These are phyloP conservation scores for Penicillium lividum DNA, from an alignment of 495 filamentous ascomycete species.

Conservation along the genomic window DNA sequence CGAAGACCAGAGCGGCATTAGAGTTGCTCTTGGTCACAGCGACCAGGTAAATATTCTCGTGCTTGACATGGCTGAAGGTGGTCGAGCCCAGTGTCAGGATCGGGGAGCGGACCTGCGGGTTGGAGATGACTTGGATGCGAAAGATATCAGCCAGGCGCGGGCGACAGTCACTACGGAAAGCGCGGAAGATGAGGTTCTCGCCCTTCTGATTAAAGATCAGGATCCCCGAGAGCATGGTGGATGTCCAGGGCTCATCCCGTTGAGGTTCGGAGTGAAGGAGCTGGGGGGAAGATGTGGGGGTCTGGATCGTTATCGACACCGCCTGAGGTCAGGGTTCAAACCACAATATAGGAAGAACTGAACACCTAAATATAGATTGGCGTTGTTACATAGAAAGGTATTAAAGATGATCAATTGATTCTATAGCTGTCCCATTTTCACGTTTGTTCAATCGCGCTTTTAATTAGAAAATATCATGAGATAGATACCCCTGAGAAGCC, in stretches of 20 bases:
- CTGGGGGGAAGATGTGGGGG: conserved; percentile 27
- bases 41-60: conserved; percentile 98
- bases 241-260: conserved; percentile 17
- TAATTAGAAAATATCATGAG: not conserved
- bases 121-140: conserved; percentile 99
- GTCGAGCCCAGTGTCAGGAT: conserved; percentile 97
- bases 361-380: too few species aligned
- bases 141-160: conserved; percentile 98
- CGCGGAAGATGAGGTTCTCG: conserved; percentile 98
- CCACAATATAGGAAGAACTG: not conserved
- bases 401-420: too few species aligned
- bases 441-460: not conserved
- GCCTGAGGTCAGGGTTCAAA: conserved; percentile 10
- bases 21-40: conserved; percentile 99
- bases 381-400: too few species aligned
- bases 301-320: conserved; percentile 30
- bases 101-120: conserved; percentile 94
- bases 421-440: not conserved
- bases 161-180: conserved; percentile 96
- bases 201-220: conserved; percentile 99
- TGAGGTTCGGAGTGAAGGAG: conserved; percentile 17
- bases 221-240: conserved; percentile 90
- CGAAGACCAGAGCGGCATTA: conserved; percentile 97
- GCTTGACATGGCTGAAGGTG: conserved; percentile 98
- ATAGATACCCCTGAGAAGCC: not conserved